These are phyloP conservation scores for Colletotrichum limetticola DNA, from an alignment of 2,329 filamentous ascomycete genomes.

Conservation along the genomic window DNA sequence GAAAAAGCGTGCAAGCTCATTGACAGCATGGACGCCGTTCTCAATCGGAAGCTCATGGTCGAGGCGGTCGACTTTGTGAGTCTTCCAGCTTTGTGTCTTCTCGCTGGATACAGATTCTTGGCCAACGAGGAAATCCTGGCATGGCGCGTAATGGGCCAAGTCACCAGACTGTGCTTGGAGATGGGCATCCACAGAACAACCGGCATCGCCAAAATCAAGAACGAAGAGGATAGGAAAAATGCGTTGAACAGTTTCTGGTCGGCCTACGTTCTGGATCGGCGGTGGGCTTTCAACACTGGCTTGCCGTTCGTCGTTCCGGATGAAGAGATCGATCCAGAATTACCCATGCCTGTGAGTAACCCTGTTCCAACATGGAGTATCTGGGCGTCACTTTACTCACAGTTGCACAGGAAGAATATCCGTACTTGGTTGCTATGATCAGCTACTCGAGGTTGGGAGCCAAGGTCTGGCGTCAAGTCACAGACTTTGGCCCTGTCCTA, in stretches of 20 bases:
- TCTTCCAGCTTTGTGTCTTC: constrained; percentile 62
- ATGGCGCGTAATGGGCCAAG: constrained; percentile 88
- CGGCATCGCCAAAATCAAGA: constrained; percentile 75
- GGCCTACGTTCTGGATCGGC: constrained; percentile 84
- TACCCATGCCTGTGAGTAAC: constrained; percentile 79
- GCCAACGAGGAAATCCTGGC: constrained; percentile 86
- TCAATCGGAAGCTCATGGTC: constrained; percentile 73
- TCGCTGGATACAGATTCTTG: constrained; percentile 81
- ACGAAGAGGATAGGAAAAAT: constrained; percentile 74
- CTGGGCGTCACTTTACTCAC: constrained; percentile 35
- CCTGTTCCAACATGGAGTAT: not conserved
- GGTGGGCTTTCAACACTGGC: constrained; percentile 91
- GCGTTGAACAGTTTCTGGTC: constrained; percentile 86
- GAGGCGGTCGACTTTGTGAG: constrained; percentile 59
- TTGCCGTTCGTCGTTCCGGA: constrained; percentile 89
- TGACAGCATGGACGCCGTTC: constrained; percentile 76
- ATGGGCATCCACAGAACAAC: constrained; percentile 85
- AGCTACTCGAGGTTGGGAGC: constrained; percentile 84
- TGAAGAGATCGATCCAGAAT: constrained; percentile 81
- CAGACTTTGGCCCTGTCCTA: constrained; percentile 71
- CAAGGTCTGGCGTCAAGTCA: constrained; percentile 86
- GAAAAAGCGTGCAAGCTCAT: constrained; percentile 79
- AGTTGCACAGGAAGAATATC: constrained; percentile 58
- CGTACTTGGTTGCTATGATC: constrained; percentile 87
- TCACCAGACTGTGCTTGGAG: constrained; percentile 81